Base-by-base conservation (phyloP, 768 basidiomycete genomes). In the Dentipellis fragilis region DNA sequence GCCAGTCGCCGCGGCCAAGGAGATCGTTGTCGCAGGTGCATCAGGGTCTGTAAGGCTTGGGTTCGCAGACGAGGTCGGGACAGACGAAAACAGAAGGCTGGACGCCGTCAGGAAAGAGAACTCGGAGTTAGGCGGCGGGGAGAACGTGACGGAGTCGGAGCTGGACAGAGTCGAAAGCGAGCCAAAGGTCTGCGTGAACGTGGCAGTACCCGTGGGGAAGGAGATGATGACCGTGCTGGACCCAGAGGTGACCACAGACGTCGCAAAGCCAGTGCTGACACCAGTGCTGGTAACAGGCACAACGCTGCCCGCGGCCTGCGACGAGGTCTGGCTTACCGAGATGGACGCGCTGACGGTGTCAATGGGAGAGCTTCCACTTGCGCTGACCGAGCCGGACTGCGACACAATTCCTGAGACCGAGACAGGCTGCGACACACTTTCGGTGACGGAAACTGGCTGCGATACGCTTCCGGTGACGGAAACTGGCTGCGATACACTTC, bases 1-100 rank as follows among this genome's bases (percentile, higher is more conserved):
- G 5, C 63, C 52, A 21, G 34, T 60, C 12, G 63, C 49, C 1
- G 50, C 54, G 10, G 63, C 58, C 7, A 38, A 9, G 1, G 70
- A 60, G 23, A 64, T 2, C 10, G 72, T 69, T 1, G 75, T 67
- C 4, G 55, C 4, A 1, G 65, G 45, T 4, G 68, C 69, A 54
- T 80, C 79, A 17, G 78, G 74, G 59, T 75, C 57, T 16, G 69
- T 69, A 9, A 52, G 10, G 22, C 73, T 67, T 36, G 38, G 5
- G 1, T 62, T 14, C 7, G 46, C 23, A 7, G 67, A 54, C 7
- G 62, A 21, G 11, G 59, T 57, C n/a, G 59, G 51, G 10, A 68
- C 60, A 5, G 68, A 40, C 6, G 61, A 42, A 37, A 64, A 54
- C 49, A 77, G 61, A 29, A 76, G 69, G 4, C 71, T 64, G 11